Evolutionary conservation across 2,329 filamentous ascomycete genomes (phyloP), one percentile per base, ranked within the genome.

Genomic region (Knoxdaviesia proteae): DNA sequence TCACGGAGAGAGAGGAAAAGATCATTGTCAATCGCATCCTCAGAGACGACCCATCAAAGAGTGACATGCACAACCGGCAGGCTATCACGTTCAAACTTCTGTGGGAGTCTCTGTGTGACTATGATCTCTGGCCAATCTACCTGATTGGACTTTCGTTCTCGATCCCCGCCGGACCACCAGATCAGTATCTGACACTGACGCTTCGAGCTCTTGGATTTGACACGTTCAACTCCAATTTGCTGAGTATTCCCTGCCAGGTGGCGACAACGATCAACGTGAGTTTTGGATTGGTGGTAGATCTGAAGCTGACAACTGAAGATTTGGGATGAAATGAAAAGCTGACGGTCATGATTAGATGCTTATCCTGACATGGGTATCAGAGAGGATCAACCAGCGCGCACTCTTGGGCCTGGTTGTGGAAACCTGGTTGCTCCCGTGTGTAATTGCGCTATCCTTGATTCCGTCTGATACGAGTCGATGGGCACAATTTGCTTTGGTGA

Each of bases 1-100:
- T 74, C 52, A 67, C 53, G 3, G 65, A 71, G 40, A 59, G 62
- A 2, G 71, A 74, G 47, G 68, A 75, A 47, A 63, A 62, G 47
- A 74, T 75, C 39, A 62, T 74, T 40, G 66, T 75, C 29, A 75
- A 73, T 47, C 57, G 69, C 1, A 60, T 68, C 7, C 55, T 61
- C 3, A 63, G 71, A 1, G 71, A 76, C 41, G 71, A 73, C 44
- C 69, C 69, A 1, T 62, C 61, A 5, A 69, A 69, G 49, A 61
- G 63, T 38, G 64, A 66, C 44, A 70, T 73, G 62, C 64, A 70
- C 49, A 72, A 71, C 46, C 63, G 68, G 4, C 60, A 71, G 49
- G 61, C 62, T 0, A 61, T 73, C 32, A 68, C 65, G 0, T 56
- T 59, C 1, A 56, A 53, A 8, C 52, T 58, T 30, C 59, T 72